phyloP scores from a whole-genome alignment of 139 green algal species.

The Tetradesmus lagerheimii region DNA sequence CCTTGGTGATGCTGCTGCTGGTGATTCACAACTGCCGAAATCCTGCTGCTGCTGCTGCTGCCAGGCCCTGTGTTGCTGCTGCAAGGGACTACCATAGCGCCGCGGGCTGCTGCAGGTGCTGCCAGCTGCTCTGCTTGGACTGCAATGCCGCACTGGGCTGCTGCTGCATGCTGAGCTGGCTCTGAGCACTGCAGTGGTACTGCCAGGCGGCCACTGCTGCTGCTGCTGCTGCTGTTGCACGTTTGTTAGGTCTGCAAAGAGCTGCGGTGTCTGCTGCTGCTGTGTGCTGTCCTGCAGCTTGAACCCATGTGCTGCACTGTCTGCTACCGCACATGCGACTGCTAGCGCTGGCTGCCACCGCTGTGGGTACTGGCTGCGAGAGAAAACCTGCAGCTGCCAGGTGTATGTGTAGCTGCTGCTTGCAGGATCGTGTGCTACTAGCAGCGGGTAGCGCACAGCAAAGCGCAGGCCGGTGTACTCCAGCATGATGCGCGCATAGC shows the following conservation, averaged over 20 bases:
- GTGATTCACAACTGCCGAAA: not conserved
- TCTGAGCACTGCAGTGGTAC: slow-evolving; percentile 14
- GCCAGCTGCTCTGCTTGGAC: slow-evolving; percentile 9
- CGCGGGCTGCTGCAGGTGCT: slow-evolving; percentile 29
- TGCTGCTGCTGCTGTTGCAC: slow-evolving; percentile 13
- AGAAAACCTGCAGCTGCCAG: slow-evolving; percentile 67
- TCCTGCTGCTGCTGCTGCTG: slow-evolving; percentile 22
- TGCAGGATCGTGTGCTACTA: slow-evolving; percentile 39
- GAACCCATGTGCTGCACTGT: not conserved
- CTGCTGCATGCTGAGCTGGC: not conserved
- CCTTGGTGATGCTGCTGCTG: not conserved
- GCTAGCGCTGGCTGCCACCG: slow-evolving; percentile 57
- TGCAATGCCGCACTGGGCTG: not conserved
- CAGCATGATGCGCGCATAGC: slow-evolving; percentile 62
- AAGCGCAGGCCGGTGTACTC: slow-evolving; percentile 64
- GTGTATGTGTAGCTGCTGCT: slow-evolving; percentile 60
- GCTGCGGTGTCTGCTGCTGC: not conserved
- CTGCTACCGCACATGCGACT: slow-evolving; percentile 39
- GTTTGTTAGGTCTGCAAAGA: slow-evolving; percentile 6
- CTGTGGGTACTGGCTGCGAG: slow-evolving; percentile 25
- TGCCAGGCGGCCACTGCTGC: not conserved
- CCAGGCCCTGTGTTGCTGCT: slow-evolving; percentile 33
- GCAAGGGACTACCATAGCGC: slow-evolving; percentile 38
- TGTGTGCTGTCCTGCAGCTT: slow-evolving; percentile 8
- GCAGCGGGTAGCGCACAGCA: slow-evolving; percentile 75